These are phyloP conservation scores for Recurvomyces mirabilis DNA, from an alignment of 495 filamentous ascomycete genomes.

Conservation along the genomic window DNA sequence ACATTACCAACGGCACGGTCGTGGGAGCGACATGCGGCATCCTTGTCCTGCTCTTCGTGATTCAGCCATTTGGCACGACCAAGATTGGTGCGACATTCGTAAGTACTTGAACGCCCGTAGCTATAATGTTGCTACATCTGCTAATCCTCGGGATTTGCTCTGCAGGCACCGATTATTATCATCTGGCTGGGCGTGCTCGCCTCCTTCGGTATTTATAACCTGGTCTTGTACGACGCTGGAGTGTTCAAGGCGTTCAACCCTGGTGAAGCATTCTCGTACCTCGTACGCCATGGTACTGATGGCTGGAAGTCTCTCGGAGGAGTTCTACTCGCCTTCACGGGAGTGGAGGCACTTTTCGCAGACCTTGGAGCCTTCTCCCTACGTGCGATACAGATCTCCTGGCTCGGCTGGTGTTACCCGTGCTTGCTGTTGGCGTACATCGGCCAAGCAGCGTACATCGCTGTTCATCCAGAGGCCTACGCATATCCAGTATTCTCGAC, in stretches of 20 bases:
- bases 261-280: conserved; percentile 17
- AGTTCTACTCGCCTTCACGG: conserved; percentile 58
- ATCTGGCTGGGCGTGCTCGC: conserved; percentile 61
- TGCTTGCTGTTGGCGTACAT: conserved; percentile 60
- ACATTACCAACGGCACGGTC: conserved; percentile 44
- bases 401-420: conserved; percentile 52
- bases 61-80: conserved; percentile 60
- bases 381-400: conserved; percentile 53
- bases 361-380: conserved; percentile 57
- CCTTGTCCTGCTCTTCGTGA: conserved; percentile 52
- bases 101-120: too few relatives aligned
- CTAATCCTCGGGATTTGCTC: too few relatives aligned
- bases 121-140: too few relatives aligned
- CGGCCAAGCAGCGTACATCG: conserved; percentile 62
- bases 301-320: conserved; percentile 60
- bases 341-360: conserved; percentile 64
- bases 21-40: conserved; percentile 60
- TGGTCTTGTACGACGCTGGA: conserved; percentile 14
- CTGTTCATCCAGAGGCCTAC: conserved; percentile 45
- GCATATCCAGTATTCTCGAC: conserved; percentile 59
- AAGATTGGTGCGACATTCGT: conserved; percentile 52
- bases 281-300: conserved; percentile 30
- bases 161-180: conserved; percentile 63
- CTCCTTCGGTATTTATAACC: conserved; percentile 52
- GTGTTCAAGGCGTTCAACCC: conserved; percentile 24